phyloP scores from a whole-genome alignment of 2,329 filamentous ascomycete species.

The Calonectria leucothoes region DNA sequence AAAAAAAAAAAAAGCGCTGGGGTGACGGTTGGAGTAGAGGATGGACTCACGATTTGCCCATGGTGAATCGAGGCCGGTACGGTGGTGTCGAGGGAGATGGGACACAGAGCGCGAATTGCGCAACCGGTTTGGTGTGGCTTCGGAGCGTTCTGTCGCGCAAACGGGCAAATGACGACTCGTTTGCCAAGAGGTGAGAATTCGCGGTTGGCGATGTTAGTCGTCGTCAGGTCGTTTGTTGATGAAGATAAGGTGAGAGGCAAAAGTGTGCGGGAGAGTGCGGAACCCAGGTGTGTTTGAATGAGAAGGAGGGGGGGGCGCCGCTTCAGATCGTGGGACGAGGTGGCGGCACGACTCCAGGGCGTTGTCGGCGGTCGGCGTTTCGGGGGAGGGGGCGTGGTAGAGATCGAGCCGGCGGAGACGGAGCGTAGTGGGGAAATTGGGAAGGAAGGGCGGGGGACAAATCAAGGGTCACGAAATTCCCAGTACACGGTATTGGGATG shows the following conservation, averaged over 20 bases:
- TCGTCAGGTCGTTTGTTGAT: constrained; percentile 17
- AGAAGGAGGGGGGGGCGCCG: constrained; percentile 36
- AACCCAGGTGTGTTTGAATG: constrained; percentile 31
- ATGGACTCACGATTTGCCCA: constrained; percentile 68
- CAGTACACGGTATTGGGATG: neutral
- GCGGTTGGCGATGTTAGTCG: constrained; percentile 17
- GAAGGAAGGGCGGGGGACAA: neutral
- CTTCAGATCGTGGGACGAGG: constrained; percentile 33
- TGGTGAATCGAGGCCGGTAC: constrained; percentile 37
- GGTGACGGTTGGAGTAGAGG: neutral
- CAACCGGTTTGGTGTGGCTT: constrained; percentile 29
- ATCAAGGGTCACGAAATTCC: neutral
- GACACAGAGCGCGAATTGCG: constrained; percentile 42
- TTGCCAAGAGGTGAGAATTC: neutral
- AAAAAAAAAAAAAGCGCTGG: neutral
- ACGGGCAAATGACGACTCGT: constrained; percentile 9
- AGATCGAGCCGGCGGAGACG: constrained; percentile 1
- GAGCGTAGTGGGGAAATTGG: neutral
- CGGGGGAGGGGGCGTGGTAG: constrained; percentile 3
- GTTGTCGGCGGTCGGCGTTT: constrained; percentile 19
- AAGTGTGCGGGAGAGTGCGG: constrained; percentile 27
- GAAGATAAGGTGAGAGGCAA: constrained; percentile 21
- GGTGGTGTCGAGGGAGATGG: constrained; percentile 28
- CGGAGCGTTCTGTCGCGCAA: constrained; percentile 20
- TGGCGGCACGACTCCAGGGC: constrained; percentile 25